These are phyloP conservation scores for Amanita muscaria DNA, from an alignment of 768 basidiomycete genomes.

Conservation along the genomic window DNA sequence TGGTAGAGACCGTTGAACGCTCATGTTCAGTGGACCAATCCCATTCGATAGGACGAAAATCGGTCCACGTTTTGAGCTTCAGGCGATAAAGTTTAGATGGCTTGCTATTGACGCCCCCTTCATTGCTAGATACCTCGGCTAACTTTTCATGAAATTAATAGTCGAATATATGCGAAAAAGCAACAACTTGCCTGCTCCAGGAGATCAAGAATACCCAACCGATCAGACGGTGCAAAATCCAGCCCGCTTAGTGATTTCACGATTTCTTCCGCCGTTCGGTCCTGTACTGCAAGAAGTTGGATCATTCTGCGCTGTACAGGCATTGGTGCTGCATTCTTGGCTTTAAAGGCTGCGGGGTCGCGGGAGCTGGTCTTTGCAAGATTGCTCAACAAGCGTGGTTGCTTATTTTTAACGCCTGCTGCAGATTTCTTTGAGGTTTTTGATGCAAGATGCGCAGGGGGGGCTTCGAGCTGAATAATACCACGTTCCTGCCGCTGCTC, in stretches of 20 bases:
- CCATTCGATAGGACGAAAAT: constrained; percentile 65
- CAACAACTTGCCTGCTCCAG: constrained; percentile 36
- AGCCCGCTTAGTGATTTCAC: constrained; percentile 38
- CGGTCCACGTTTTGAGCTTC: constrained; percentile 50
- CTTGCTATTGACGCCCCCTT: constrained; percentile 28
- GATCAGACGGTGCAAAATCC: constrained; percentile 22
- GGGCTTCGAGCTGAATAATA: constrained; percentile 42
- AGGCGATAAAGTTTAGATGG: constrained; percentile 39
- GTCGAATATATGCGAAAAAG: background rate
- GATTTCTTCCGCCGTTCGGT: constrained; percentile 42
- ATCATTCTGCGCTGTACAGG: constrained; percentile 38
- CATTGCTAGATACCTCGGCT: constrained; percentile 33
- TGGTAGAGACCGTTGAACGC: constrained; percentile 39
- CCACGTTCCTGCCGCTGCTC: constrained; percentile 33
- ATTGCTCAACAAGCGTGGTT: background rate
- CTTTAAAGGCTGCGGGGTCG: constrained; percentile 12
- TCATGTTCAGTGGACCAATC: constrained; percentile 39
- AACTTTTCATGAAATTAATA: constrained; percentile 28
- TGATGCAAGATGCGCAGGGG: constrained; percentile 28
- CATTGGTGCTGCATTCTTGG: constrained; percentile 14
- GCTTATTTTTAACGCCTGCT: background rate
- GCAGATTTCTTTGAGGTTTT: constrained; percentile 26
- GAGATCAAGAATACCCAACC: constrained; percentile 36
- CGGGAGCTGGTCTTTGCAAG: background rate
- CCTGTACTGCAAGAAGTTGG: constrained; percentile 40